A percentile compares a stretch with the other conserved stretches of the same genome.
Evolutionary conservation across 106 monocot species (phyloP).

Genomic region (Platanthera zijinensis): DNA sequence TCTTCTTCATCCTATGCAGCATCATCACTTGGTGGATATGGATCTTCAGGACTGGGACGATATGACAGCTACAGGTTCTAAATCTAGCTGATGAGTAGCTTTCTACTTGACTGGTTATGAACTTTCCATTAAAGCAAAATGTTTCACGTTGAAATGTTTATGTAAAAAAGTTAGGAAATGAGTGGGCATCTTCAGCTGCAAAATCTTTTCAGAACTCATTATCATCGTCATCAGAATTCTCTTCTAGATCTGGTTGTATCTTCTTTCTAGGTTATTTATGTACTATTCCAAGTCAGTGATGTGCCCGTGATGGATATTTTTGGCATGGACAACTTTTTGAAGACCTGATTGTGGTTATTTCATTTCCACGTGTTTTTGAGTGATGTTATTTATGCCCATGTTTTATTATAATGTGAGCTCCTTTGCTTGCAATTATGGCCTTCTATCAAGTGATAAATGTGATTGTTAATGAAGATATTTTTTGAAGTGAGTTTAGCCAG

Average conservation of each 20-base stretch:
- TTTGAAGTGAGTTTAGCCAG: too few species aligned
- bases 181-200: not conserved
- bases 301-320: not conserved
- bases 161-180: conserved; percentile 2
- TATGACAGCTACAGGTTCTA: conserved; percentile 26
- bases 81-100: not conserved
- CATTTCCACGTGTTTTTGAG: not conserved
- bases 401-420: too few species aligned
- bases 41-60: conserved; percentile 27
- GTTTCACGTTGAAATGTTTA: not conserved
- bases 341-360: not conserved
- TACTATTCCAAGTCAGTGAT: not conserved
- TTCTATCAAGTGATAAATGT: too few species aligned
- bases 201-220: not conserved
- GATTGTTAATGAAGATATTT: too few species aligned
- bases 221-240: not conserved
- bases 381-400: too few species aligned
- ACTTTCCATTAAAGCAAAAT: not conserved
- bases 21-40: conserved; percentile 29
- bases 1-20: conserved; percentile 5
- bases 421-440: too few species aligned
- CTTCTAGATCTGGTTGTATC: not conserved
- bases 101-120: not conserved
- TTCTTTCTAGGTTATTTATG: not conserved
- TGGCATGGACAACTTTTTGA: not conserved